Evolutionary conservation across 2,329 filamentous ascomycete genomes (phyloP), one percentile per base, ranked within the genome.

Genomic region (Colletotrichum theobromicola): DNA sequence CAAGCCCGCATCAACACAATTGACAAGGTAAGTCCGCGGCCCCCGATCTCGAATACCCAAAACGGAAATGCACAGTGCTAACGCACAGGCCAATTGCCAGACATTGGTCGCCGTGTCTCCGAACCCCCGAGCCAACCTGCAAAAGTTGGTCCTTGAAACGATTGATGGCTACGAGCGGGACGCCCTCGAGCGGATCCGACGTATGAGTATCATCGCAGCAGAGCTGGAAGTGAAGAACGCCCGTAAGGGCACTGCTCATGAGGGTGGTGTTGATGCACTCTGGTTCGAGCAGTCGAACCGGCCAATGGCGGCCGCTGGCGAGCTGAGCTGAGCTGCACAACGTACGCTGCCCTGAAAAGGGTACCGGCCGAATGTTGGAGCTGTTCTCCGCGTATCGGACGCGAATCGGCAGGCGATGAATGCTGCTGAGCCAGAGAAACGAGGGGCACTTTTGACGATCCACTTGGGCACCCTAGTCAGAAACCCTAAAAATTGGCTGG

Each of bases 1-100:
- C 89, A 95, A 77, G 95, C 95, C 9, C 90, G 95, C 32, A 93
- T 99, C 74, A 95, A 99, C 81, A 90, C 94, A 0, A 95, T 97
- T 74, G 94, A 97, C 78, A 90, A 91, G 81, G 92, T 93, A 85
- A 77, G 83, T 79, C 68, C 62, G 68, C 68, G 72, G 72, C 32
- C 26, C 21, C 55, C 42, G 62, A 24, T 30, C n/a, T 55, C n/a
- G 55, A 24, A 53, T 10, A 50, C 58, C 21, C 57, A 21, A 70
- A 63, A 18, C 34, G 42, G 24, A 66, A 21, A 37, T 57, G 66
- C 70, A 71, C 66, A 42, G 37, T 57, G 46, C 74, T 76, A 42
- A 76, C 63, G 74, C 71, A 67, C 46, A 63, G 24, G 58, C 67
- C 74, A 55, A 35, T 61, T 24, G 37, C 18, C 50, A 94, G 89